Base-by-base conservation (phyloP, 2,329 filamentous ascomycete genomes). In the Ascochyta rabiei region DNA sequence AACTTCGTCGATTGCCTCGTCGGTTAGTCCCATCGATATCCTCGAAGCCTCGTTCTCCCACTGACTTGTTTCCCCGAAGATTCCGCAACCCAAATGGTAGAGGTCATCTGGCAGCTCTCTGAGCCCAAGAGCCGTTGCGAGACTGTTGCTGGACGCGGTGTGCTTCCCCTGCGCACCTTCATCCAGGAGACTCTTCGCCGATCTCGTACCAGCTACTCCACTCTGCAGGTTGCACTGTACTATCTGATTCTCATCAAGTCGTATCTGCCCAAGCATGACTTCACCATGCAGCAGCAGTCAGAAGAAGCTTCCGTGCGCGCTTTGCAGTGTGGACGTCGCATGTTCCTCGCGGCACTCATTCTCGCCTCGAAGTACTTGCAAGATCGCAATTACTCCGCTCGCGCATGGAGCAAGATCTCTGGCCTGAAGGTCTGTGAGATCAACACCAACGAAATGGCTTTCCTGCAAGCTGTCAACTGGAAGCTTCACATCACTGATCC, bases 381-480 rank as follows among this genome's bases (percentile, higher is more conserved):
- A 77, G 95, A 99, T 74, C 89, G 93, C 65, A 99, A 98, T 78
- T 99, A 96, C 77, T 98, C 95, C 13, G 92, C 95, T 43, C 88
- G 93, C 51, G 95, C 95, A 37, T 99, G 95, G 95, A 98, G 93
- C 76, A 98, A 96, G 81, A 99, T 99, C 66, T 98, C 95, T 16
- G 95, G 95, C n/a, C 82, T 99, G 53, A 91, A 90, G 73, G 93
- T 92, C 3, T 81, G 85, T 52, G 95, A 99, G 78, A 98, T 99
- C 76, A 98, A 98, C 77, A 89, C 92, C 71, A 98, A 98, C 75
- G 95, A 99, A 79, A 89, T 96, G 75, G 87, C 90, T 16, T 99
- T 98, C 74, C 83, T 99, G 41, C 80, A 89, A 57, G 90, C 93
- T 40, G 91, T 99, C 59, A 88, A 91, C 75, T 99, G 93, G 93